These are phyloP conservation scores for Adansonia gregorii DNA, from an alignment of 441 rosid species.

Conservation along the genomic window DNA sequence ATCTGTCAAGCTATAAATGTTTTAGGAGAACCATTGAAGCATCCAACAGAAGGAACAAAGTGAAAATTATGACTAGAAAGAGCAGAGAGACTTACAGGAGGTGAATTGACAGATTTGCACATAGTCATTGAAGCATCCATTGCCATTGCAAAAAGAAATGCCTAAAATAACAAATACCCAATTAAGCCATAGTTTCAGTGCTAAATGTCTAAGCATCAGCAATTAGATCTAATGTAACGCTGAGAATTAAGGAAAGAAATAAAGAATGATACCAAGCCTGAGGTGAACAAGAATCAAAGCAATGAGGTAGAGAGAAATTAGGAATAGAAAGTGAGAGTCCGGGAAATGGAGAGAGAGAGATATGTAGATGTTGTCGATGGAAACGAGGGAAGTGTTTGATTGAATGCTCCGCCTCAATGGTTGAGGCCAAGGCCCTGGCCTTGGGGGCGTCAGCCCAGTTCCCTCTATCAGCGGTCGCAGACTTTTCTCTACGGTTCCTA, in stretches of 20 bases:
- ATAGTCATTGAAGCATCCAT: constrained; percentile 71
- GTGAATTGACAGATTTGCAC: constrained; percentile 56
- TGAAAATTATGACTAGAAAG: background rate
- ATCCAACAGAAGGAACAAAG: constrained; percentile 9
- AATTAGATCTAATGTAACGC: constrained; percentile 12
- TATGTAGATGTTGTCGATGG: constrained; percentile 41
- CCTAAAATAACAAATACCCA: constrained; percentile 16
- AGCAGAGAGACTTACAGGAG: constrained; percentile 52
- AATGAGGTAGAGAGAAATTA: background rate
- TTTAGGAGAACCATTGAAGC: background rate
- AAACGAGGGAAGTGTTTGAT: constrained; percentile 43
- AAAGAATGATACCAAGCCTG: background rate
- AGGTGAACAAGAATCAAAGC: constrained; percentile 1
- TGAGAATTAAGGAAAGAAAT: background rate
- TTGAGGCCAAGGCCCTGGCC: background rate
- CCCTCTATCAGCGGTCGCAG: background rate
- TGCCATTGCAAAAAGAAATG: constrained; percentile 27
- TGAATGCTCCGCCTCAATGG: constrained; percentile 53
- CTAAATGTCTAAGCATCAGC: background rate
- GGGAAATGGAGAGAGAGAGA: background rate
- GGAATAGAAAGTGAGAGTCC: background rate
- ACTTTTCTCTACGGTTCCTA: constrained; percentile 19
- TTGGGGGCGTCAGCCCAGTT: constrained; percentile 14
- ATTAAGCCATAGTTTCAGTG: background rate
- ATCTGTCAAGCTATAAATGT: background rate